These are phyloP conservation scores for Syzygium aromaticum DNA, from an alignment of 345 rosid species.

Conservation along the genomic window DNA sequence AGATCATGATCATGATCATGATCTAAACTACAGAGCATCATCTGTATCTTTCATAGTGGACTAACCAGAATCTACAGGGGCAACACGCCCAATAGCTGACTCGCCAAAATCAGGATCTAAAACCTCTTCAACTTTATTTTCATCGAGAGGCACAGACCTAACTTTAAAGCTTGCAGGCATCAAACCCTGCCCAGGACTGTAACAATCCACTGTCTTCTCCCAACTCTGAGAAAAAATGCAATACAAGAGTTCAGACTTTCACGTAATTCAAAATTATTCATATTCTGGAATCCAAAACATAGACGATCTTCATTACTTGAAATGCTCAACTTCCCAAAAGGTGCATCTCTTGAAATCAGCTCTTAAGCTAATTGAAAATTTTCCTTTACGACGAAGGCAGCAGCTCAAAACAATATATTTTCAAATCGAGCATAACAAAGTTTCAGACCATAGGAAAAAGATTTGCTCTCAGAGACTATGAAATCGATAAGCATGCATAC, in stretches of 20 bases:
- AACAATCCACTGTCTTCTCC: slow-evolving; percentile 95
- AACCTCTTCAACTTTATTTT: slow-evolving; percentile 61
- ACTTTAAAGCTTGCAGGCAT: slow-evolving; percentile 97
- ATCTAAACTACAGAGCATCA: background rate
- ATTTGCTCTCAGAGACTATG: background rate
- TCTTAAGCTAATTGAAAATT: background rate
- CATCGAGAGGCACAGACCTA: slow-evolving; percentile 57
- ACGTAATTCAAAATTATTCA: background rate
- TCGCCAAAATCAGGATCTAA: slow-evolving; percentile 93
- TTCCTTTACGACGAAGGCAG: background rate
- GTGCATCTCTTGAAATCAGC: background rate
- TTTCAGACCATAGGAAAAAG: background rate
- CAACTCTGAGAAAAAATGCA: slow-evolving; percentile 42
- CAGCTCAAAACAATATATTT: background rate
- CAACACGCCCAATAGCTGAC: slow-evolving; percentile 92
- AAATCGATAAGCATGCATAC: background rate
- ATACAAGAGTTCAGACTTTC: background rate
- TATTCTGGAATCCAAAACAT: background rate
- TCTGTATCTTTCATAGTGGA: background rate
- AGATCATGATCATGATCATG: background rate
- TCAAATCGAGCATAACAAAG: background rate
- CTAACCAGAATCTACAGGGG: slow-evolving; percentile 90
- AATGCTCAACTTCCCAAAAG: background rate
- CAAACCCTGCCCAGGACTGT: slow-evolving; percentile 88
- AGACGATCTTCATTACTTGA: background rate